Evolutionary conservation across 2,329 filamentous ascomycete genomes (phyloP).

Genomic region (Alternaria arbusti): DNA sequence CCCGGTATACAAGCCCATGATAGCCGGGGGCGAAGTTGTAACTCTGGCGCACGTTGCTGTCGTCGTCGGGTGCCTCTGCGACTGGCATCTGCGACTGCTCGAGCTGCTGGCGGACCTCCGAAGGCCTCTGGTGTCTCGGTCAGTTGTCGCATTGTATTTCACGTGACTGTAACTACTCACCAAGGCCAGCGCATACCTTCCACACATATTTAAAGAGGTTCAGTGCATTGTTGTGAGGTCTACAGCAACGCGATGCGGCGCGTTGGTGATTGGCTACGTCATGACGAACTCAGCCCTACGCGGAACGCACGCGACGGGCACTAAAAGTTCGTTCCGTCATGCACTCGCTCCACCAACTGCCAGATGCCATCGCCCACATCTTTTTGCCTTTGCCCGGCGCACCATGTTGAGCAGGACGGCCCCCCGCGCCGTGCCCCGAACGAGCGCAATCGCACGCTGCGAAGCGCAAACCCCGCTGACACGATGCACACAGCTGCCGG

Average conservation of each 20-base stretch:
- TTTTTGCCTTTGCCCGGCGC: constrained; percentile 19
- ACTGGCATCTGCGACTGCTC: constrained; percentile 76
- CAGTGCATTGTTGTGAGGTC: constrained; percentile 19
- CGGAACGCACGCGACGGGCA: constrained; percentile 28
- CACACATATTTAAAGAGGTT: constrained; percentile 63
- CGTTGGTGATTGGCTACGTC: constrained; percentile 42
- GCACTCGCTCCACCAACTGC: constrained; percentile 22
- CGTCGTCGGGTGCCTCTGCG: constrained; percentile 73
- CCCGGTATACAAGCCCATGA: constrained; percentile 83
- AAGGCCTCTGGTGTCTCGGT: constrained; percentile 66
- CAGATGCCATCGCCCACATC: constrained; percentile 15
- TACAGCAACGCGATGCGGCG: constrained; percentile 17
- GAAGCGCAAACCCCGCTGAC: constrained; percentile 30
- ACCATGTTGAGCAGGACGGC: constrained; percentile 49
- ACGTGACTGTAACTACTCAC: constrained; percentile 50
- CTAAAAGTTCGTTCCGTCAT: constrained; percentile 37
- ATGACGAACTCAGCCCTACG: constrained; percentile 40
- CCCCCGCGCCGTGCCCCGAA: constrained; percentile 31
- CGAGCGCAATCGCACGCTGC: constrained; percentile 30
- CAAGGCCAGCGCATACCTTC: constrained; percentile 69
- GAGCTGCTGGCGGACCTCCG: constrained; percentile 75
- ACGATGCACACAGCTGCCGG: constrained; percentile 26
- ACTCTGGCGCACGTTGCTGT: constrained; percentile 69
- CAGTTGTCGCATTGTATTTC: constrained; percentile 4
- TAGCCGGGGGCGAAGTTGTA: constrained; percentile 95